These are phyloP conservation scores for Globisporangium apiculatum DNA, from an alignment of 352 stramenopile species.

Conservation along the genomic window DNA sequence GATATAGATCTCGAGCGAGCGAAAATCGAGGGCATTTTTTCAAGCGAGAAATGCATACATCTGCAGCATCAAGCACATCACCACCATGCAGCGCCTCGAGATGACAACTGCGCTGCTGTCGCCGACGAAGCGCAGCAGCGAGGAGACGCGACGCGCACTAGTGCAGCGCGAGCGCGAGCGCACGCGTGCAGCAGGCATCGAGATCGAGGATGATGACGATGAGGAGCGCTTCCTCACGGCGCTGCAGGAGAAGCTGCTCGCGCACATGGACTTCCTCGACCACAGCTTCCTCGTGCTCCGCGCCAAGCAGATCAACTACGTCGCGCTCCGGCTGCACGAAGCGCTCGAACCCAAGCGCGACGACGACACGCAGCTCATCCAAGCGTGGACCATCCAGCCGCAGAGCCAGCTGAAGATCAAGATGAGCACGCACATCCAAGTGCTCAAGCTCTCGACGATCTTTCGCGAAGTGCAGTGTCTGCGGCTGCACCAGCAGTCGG, in stretches of 20 bases:
- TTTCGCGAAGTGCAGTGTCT: constrained; percentile 63
- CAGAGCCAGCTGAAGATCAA: constrained; percentile 54
- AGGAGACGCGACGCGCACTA: constrained; percentile 3
- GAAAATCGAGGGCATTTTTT: no score
- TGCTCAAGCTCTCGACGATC: constrained; percentile 85
- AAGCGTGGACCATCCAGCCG: constrained; percentile 75
- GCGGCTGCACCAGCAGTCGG: constrained; percentile 48
- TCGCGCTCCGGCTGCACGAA: constrained; percentile 63
- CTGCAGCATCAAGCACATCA: background rate
- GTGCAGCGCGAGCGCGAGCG: constrained; percentile 7
- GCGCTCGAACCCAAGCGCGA: constrained; percentile 68
- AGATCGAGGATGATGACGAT: constrained; percentile 32
- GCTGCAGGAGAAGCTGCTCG: constrained; percentile 66
- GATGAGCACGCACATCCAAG: constrained; percentile 69
- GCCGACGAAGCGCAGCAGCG: constrained; percentile 17
- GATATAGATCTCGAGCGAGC: no score
- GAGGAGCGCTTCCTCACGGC: constrained; percentile 58
- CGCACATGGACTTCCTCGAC: constrained; percentile 36
- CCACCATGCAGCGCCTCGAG: constrained; percentile 47
- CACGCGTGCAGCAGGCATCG: constrained; percentile 22
- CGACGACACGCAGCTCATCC: constrained; percentile 45
- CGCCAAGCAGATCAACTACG: constrained; percentile 54
- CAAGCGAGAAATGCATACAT: no score
- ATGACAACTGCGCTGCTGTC: constrained; percentile 44
- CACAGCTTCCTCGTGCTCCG: constrained; percentile 62